These are phyloP conservation scores for Mrakia frigida DNA, from an alignment of 768 basidiomycete species.

Conservation along the genomic window DNA sequence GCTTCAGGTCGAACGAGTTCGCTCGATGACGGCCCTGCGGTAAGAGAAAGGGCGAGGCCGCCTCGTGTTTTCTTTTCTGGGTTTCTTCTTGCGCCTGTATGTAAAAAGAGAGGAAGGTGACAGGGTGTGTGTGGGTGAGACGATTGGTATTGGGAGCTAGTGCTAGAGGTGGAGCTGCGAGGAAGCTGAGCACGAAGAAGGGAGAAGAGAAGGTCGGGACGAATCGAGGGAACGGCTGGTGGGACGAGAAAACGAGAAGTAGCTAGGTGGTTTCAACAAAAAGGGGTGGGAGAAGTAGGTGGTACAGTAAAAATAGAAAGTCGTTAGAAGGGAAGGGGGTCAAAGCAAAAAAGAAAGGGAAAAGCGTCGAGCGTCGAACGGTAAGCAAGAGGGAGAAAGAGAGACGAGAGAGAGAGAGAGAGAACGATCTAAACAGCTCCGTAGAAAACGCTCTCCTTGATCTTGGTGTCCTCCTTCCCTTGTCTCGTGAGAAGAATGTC, in stretches of 20 bases:
- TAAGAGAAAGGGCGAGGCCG: too few relatives aligned
- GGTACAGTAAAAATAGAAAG: not conserved
- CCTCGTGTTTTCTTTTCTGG: too few relatives aligned
- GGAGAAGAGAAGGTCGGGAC: not conserved
- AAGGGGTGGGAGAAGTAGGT: not conserved
- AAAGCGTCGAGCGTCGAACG: not conserved
- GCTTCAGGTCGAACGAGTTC: too few relatives aligned
- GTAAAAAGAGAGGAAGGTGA: too few relatives aligned
- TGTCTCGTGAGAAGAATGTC: conserved; percentile 3
- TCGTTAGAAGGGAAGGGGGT: not conserved
- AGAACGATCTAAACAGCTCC: not conserved
- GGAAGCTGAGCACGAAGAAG: too few relatives aligned
- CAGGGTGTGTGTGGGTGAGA: too few relatives aligned
- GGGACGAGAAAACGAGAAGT: not conserved
- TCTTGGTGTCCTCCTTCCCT: not conserved
- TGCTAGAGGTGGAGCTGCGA: too few relatives aligned
- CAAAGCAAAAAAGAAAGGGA: too few relatives aligned
- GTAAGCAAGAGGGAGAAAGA: not conserved
- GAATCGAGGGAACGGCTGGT: too few relatives aligned
- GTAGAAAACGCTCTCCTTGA: conserved; percentile 12
- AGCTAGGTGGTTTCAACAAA: not conserved
- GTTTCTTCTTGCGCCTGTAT: too few relatives aligned
- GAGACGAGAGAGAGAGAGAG: not conserved
- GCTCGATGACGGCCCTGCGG: too few relatives aligned
- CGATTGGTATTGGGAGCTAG: not conserved